phyloP scores from a whole-genome alignment of 352 stramenopile genomes.

The Achlya hypogyna region DNA sequence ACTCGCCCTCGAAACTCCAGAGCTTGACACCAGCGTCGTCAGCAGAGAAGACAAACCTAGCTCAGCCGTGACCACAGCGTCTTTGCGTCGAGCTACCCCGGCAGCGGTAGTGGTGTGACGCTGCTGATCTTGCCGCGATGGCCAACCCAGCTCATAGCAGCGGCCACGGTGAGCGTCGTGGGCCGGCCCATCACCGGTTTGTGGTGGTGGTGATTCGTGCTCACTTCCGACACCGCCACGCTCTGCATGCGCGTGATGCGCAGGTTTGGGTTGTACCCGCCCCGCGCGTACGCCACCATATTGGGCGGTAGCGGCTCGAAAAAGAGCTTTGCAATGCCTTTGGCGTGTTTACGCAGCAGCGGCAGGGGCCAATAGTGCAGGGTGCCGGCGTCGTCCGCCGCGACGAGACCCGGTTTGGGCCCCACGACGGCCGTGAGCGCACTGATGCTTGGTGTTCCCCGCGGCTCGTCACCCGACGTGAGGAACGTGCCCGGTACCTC shows the following conservation, averaged over 20 bases:
- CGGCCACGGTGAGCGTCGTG: slow-evolving; percentile 17
- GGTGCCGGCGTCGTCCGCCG: background rate
- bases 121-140: slow-evolving; percentile 32
- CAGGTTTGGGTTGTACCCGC: slow-evolving; percentile 17
- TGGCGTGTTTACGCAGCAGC: slow-evolving; percentile 1
- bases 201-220: background rate
- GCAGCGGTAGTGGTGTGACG: slow-evolving; percentile 30
- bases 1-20: slow-evolving; percentile 34
- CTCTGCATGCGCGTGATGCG: background rate
- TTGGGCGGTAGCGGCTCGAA: slow-evolving; percentile 14
- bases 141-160: slow-evolving; percentile 34
- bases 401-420: background rate
- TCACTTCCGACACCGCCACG: background rate
- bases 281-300: slow-evolving; percentile 18
- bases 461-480: background rate
- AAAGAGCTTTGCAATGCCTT: background rate
- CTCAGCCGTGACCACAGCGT: background rate
- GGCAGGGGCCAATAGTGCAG: slow-evolving; percentile 11
- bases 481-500: slow-evolving; percentile 5
- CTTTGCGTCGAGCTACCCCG: slow-evolving; percentile 10
- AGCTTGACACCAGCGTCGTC: slow-evolving; percentile 38
- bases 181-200: background rate
- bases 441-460: slow-evolving; percentile 4
- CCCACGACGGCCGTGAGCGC: slow-evolving; percentile 22
- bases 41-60: slow-evolving; percentile 39